Evolutionary conservation across 177 flowering plant species (phyloP), one percentile per base, ranked within the genome.

Genomic region (Tripterygium wilfordii): DNA sequence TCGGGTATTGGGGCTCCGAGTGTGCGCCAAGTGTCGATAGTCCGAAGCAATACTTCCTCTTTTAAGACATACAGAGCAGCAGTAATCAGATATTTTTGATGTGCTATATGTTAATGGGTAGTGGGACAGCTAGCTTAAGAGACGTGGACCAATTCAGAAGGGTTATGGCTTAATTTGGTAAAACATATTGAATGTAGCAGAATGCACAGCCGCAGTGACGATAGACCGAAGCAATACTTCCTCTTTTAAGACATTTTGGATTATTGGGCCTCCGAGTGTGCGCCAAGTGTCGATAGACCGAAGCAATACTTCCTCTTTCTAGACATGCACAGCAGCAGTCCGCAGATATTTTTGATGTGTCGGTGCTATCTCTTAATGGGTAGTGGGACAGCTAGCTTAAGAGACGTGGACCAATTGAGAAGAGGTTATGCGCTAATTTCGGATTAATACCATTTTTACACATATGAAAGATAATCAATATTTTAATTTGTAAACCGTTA

Each of bases 11-110:
- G 66, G 54, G 44, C 42, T 45, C 8, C 40, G 53, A 38, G 45
- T 42, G 36, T 14, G 14, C 66, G 78, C 61, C 83, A 78, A 62
- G 80, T 75, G 83, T 72, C 76, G 42, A 13, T 12, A 44, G 33
- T 16, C 60, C 36, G 21, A n/a, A 15, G 19, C 16, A 28, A 49
- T 36, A 16, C 20, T 15, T 41, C 29, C 9, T 20, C 36, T 44
- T 58, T 53, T 23, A 52, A 51, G 51, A 39, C 56, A 24, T n/a
- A 53, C 32, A 5, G 21, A 8, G 23, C n/a, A n/a, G n/a, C n/a
- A n/a, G n/a, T n/a, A n/a, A n/a, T n/a, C 49, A 14, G 31, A 28
- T 8, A 56, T 31, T 29, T 48, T 48, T 36, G n/a, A n/a, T n/a
- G n/a, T n/a, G n/a, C n/a, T n/a, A n/a, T n/a, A n/a, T n/a, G n/a